Percentiles rank a stretch among this genome's conserved stretches.
Evolutionary conservation across 164 flowering plant species (phyloP).

Genomic region (Magnolia changhungtana): DNA sequence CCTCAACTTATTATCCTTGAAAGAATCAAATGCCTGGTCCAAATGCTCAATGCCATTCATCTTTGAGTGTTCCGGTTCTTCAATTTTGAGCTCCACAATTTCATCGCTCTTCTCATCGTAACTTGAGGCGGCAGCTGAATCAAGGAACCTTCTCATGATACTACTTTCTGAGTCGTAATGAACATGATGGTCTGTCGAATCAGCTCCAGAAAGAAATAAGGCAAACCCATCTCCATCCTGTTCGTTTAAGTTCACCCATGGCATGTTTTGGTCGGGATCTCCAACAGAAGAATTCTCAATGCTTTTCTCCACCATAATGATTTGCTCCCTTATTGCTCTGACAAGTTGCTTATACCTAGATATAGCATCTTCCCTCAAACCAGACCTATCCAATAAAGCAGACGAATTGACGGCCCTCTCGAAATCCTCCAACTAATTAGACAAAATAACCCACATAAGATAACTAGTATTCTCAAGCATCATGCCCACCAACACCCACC

Average conservation of each 20-base stretch:
- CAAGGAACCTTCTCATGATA: slow-evolving; percentile 35
- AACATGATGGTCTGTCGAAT: slow-evolving; percentile 10
- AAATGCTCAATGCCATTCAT: slow-evolving; percentile 21
- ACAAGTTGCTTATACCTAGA: slow-evolving; percentile 46
- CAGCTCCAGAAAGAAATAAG: slow-evolving; percentile 45
- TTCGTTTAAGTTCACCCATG: slow-evolving; percentile 37
- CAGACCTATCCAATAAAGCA: slow-evolving; percentile 21
- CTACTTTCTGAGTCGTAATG: slow-evolving; percentile 23
- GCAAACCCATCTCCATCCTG: slow-evolving; percentile 50
- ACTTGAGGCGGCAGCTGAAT: slow-evolving; percentile 31
- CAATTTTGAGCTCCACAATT: slow-evolving; percentile 33
- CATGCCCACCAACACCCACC: not conserved
- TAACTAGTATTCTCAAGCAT: not conserved
- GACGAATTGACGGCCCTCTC: slow-evolving; percentile 40
- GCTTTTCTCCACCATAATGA: slow-evolving; percentile 33
- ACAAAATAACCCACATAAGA: not conserved
- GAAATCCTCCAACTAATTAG: slow-evolving; percentile 53
- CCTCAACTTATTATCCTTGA: slow-evolving; percentile 22
- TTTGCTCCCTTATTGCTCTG: slow-evolving; percentile 45
- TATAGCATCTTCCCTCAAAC: slow-evolving; percentile 26
- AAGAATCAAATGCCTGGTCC: slow-evolving; percentile 15
- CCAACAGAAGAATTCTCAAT: slow-evolving; percentile 24
- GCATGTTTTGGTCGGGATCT: slow-evolving; percentile 17
- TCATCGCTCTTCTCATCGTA: slow-evolving; percentile 30
- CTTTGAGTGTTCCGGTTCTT: slow-evolving; percentile 21